phyloP scores from a whole-genome alignment of 169 alveolate species.

The Babesia divergens region DNA sequence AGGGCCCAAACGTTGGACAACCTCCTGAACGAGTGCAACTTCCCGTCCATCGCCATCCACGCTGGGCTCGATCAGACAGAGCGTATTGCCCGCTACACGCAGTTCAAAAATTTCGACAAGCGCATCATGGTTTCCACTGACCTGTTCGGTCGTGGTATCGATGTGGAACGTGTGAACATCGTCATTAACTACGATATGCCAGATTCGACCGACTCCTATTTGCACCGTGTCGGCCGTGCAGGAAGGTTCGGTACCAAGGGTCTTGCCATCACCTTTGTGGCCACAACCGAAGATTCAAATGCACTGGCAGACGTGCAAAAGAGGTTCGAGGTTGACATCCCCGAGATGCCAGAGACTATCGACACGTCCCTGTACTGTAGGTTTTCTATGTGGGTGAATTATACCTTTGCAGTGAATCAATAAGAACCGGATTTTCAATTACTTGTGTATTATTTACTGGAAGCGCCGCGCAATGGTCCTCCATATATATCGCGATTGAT shows the following conservation, averaged over 20 bases:
- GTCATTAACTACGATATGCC: conserved; percentile 99
- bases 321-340: conserved; percentile 95
- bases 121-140: conserved; percentile 99
- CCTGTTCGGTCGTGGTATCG: conserved; percentile 99
- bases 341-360: conserved; percentile 93
- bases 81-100: conserved; percentile 92
- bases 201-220: conserved; percentile 84
- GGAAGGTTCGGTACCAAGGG: conserved; percentile 99
- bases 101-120: conserved; percentile 96
- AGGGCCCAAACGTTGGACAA: conserved; percentile 94
- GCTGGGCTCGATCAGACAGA: conserved; percentile 84
- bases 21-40: conserved; percentile 93
- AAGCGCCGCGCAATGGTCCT: too few species aligned
- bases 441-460: neutral
- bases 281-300: conserved; percentile 90
- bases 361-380: conserved; percentile 87
- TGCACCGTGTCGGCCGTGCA: conserved; percentile 97
- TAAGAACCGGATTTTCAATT: conserved; percentile 43
- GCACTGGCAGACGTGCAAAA: conserved; percentile 94
- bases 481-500: too few species aligned
- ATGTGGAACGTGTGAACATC: conserved; percentile 98
- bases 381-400: neutral
- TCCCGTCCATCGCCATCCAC: conserved; percentile 99
- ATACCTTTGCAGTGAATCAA: conserved; percentile 26
- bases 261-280: conserved; percentile 95